Evolutionary conservation across 176 grass and related monocot species (phyloP).

Genomic region (Otatea glauca): DNA sequence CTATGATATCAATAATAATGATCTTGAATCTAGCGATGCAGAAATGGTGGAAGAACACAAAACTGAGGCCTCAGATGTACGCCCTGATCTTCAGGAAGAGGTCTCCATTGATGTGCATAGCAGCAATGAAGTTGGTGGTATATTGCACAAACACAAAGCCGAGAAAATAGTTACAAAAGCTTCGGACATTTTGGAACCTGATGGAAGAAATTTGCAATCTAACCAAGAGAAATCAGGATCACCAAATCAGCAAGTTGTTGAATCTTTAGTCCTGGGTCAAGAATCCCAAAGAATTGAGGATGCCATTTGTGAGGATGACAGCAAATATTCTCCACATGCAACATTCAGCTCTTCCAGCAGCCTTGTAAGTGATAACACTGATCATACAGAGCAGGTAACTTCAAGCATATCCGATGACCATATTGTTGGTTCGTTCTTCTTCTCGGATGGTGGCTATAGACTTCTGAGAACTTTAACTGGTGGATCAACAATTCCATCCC

Average conservation of each 20-base stretch:
- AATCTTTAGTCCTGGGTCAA: slow-evolving; percentile 27
- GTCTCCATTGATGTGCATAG: slow-evolving; percentile 37
- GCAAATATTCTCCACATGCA: slow-evolving; percentile 26
- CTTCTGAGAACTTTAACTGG: slow-evolving; percentile 73
- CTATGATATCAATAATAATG: slow-evolving; percentile 36
- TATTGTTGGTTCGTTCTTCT: slow-evolving; percentile 78
- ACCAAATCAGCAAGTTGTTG: slow-evolving; percentile 34
- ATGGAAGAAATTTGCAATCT: slow-evolving; percentile 28
- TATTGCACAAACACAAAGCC: slow-evolving; percentile 31
- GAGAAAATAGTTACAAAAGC: slow-evolving; percentile 36
- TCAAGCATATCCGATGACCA: slow-evolving; percentile 34
- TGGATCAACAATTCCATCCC: slow-evolving; percentile 72
- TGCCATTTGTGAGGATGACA: slow-evolving; percentile 47
- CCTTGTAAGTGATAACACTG: slow-evolving; percentile 35
- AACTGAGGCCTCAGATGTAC: slow-evolving; percentile 47
- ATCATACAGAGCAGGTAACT: slow-evolving; percentile 24
- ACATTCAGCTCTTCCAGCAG: slow-evolving; percentile 40
- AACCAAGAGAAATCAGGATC: slow-evolving; percentile 44
- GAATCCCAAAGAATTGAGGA: slow-evolving; percentile 35
- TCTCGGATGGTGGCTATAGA: slow-evolving; percentile 81
- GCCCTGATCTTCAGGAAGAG: slow-evolving; percentile 34
- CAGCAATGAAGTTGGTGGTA: slow-evolving; percentile 40
- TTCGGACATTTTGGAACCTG: slow-evolving; percentile 39
- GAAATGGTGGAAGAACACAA: slow-evolving; percentile 45
- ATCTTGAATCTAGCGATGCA: slow-evolving; percentile 43